Base-by-base conservation (phyloP, 257 asterid genomes). In the Solanum sitiens region DNA sequence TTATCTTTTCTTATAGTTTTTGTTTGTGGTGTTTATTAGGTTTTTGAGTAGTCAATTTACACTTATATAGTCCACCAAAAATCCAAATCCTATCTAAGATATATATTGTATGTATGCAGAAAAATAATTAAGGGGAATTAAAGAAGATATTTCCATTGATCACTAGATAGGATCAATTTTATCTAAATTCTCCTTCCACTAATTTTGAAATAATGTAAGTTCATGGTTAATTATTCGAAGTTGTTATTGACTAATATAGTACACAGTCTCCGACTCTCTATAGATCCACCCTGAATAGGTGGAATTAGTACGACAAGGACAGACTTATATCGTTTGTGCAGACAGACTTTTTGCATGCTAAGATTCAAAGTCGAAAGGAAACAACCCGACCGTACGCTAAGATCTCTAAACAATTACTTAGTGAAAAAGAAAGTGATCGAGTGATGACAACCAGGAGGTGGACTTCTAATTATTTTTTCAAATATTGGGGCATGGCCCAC, bases 21-120 rank as follows among this genome's bases (percentile, higher is more conserved):
- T 30, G 16, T 47, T 47, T 47, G 27, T 30, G 21, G 85, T 80
- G 37, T 80, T 79, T 16, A 47, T 80, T 47, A 8, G 30, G 68
- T 30, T 80, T 47, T 80, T 80, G 44, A 80, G 85, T 47, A 27
- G 85, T 80, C 68, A 80, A 77, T 77, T 77, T 42, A 77, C 83
- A 42, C 37, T 76, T 40, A 35, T 20, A 76, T 76, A 76, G 59
- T n/a, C 61, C 61, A n/a, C 23, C 25, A 72, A 72, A 72, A 72
- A 7, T 72, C 45, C 79, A 35, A 73, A 35, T 20, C 80, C 45
- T 35, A 73, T 35, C 47, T 73, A 73, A 73, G 47, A 73, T 73
- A 73, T 73, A n/a, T n/a, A n/a, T n/a, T 73, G 47, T 73, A 35
- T 9, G 45, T 73, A 35, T 9, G 45, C 16, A 73, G 9, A 73